These are phyloP conservation scores for Pseudocercospora fijiensis DNA, from an alignment of 2,329 filamentous ascomycete species.

Conservation along the genomic window DNA sequence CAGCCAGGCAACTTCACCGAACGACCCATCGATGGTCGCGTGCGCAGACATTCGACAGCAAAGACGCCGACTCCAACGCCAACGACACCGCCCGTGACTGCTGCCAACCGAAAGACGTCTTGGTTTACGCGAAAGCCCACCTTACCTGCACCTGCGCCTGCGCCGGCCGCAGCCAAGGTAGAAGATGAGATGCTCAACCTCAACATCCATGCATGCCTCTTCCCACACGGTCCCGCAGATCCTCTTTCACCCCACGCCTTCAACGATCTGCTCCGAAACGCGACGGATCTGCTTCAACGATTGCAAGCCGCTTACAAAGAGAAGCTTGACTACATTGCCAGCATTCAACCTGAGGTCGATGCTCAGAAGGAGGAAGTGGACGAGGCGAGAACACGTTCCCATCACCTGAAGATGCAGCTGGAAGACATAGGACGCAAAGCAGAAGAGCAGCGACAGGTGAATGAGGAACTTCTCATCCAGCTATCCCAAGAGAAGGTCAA, in stretches of 20 bases:
- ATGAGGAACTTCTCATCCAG: slow-evolving; percentile 52
- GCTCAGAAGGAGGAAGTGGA: slow-evolving; percentile 62
- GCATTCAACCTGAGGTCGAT: slow-evolving; percentile 55
- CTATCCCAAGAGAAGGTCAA: slow-evolving; percentile 49
- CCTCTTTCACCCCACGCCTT: slow-evolving; percentile 55
- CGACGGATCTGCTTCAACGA: slow-evolving; percentile 54
- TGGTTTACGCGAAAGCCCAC: slow-evolving; percentile 38
- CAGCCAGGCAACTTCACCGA: slow-evolving; percentile 35
- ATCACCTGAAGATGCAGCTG: slow-evolving; percentile 60
- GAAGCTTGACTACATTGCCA: slow-evolving; percentile 51
- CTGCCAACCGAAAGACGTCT: slow-evolving; percentile 21
- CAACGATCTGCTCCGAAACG: slow-evolving; percentile 57
- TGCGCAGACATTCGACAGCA: slow-evolving; percentile 18
- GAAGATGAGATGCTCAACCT: slow-evolving; percentile 55
- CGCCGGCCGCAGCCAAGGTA: slow-evolving; percentile 12
- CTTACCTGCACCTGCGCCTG: slow-evolving; percentile 10
- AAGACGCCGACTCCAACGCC: slow-evolving; percentile 5
- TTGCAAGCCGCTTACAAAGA: slow-evolving; percentile 59
- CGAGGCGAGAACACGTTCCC: slow-evolving; percentile 57
- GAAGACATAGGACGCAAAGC: slow-evolving; percentile 59
- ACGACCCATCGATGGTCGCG: slow-evolving; percentile 25
- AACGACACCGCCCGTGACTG: background rate
- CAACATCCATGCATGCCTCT: slow-evolving; percentile 55
- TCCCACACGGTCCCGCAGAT: slow-evolving; percentile 52
- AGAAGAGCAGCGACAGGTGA: slow-evolving; percentile 57